Conservation (phyloP, 208 protist species). For the Trypanosoma platydactyli region DNA sequence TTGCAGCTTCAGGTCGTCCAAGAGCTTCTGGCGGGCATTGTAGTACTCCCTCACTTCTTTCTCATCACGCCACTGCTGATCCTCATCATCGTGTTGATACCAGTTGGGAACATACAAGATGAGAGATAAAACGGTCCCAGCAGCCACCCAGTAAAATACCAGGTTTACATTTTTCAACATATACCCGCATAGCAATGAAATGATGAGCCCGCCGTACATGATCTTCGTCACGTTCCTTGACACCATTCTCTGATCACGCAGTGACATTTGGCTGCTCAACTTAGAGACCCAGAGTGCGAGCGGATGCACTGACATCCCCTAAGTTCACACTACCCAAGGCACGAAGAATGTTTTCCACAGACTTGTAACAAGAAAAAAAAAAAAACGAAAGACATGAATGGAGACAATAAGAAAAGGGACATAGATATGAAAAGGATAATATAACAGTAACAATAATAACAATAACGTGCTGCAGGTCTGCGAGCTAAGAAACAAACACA, state of each 20-base stretch:
- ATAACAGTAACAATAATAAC: background rate
- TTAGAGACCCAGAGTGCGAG: constrained; percentile 51
- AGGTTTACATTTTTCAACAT: constrained; percentile 51
- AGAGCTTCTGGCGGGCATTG: constrained; percentile 23
- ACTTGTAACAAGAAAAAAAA: constrained; percentile 22
- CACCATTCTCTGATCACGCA: constrained; percentile 60
- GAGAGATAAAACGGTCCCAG: constrained; percentile 37
- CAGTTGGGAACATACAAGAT: constrained; percentile 79
- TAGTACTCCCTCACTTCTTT: constrained; percentile 65
- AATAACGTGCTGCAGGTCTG: background rate
- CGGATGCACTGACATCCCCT: constrained; percentile 50
- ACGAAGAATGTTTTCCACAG: background rate
- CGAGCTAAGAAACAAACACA: background rate
- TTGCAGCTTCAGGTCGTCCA: constrained; percentile 7
- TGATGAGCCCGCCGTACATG: constrained; percentile 47
- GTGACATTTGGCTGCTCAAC: constrained; percentile 79
- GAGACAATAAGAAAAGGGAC: constrained; percentile 7
- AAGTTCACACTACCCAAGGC: constrained; percentile 1
- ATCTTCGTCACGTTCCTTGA: constrained; percentile 28
- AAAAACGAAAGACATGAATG: constrained; percentile 16
- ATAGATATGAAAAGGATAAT: constrained; percentile 1
- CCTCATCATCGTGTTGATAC: constrained; percentile 54
- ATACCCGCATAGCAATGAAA: constrained; percentile 68
- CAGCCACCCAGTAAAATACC: constrained; percentile 38
- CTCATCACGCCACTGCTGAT: constrained; percentile 58